Evolutionary conservation across 2,329 filamentous ascomycete species (phyloP), one percentile per base, ranked within the genome.

Genomic region (Sporothrix pseudoabietina): DNA sequence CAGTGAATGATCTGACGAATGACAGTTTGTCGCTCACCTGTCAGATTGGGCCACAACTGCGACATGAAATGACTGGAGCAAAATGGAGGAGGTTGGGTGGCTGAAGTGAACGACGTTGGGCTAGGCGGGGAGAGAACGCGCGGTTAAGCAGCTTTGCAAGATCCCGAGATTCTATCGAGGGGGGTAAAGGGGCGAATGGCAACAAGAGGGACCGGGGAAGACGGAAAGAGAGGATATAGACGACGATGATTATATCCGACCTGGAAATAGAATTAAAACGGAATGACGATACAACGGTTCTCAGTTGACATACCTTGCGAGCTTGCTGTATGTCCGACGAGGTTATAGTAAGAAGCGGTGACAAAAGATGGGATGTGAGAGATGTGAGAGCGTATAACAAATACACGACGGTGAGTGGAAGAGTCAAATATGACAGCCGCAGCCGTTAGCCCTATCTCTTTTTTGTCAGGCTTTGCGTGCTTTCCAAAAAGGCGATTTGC

Each of bases 31-130:
- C n/a, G 59, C 39, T 26, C 16, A 44, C 22, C 19, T 65, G 35
- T 44, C 59, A 65, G n/a, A 44, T 65, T 65, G 22, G 59, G 59
- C 39, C 59, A 65, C 63, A 52, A 41, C 32, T 14, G 47, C 19
- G 47, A 72, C 22, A 44, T n/a, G 55, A 44, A 54, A 35, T 54
- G 26, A 26, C 47, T 22, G 52, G 32, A 66, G 22, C 35, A 66
- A n/a, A 61, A 55, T 49, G n/a, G 12, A 49, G 54, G 35, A 70
- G 68, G 68, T 44, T 70, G 68, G 66, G 66, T 32, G 49, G 30
- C 30, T 68, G 65, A n/a, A 22, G 59, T 41, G 9, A 41, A 65
- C 59, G 39, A 44, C 9, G n/a, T 44, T 65, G 59, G 59, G 59
- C 32, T 44, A n/a, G 59, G 59, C 35, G 55, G 55, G 55, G n/a